Base-by-base conservation (phyloP, 495 filamentous ascomycete species). In the Immersiella caudata region DNA sequence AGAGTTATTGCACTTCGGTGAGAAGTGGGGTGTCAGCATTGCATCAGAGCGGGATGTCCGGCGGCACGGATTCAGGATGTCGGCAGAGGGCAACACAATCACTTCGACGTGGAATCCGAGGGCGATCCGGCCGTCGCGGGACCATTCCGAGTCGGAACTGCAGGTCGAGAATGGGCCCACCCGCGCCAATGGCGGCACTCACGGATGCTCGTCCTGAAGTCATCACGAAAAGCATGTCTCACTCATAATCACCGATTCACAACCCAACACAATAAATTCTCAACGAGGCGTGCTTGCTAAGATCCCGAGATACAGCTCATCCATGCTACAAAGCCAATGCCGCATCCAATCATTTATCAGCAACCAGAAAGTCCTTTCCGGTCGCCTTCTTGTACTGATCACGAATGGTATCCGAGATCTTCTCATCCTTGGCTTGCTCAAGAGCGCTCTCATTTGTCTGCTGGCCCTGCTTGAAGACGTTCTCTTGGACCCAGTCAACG, bases 401-500 rank as follows among this genome's bases (percentile, higher is more conserved):
- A 22, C 89, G 84, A 61, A 91, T 86, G 74, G 85, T 83, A 61
- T 89, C 86, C 0, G 83, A 85, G 61, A 89, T 88, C 76, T 85
- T 76, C 75, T 92, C 89, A 69, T 91, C 89, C 79, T 91, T 91
- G 67, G 86, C 88, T 71, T 92, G 89, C 75, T 92, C 89, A 21
- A 84, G 69, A 6, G 89, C 89, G 52, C 79, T 85, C 77, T 92
- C 89, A 76, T 91, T 91, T 74, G 82, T 78, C 76, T 92, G 89
- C 21, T 80, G 71, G 5, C 89, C 89, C 64, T 84, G 79, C 11
- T 86, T 86, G 14, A 91, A 62, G 67, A 88, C 74, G 40, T 87
- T 80, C 70, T 91, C 83, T 71, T 92, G 89, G 18, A 89, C 80
- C 58, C 81, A 79, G 73, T 92, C 89, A 74, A 91, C 76, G 14